Conservation (phyloP, 441 rosid genomes). For the Heliophila coronopifolia region DNA sequence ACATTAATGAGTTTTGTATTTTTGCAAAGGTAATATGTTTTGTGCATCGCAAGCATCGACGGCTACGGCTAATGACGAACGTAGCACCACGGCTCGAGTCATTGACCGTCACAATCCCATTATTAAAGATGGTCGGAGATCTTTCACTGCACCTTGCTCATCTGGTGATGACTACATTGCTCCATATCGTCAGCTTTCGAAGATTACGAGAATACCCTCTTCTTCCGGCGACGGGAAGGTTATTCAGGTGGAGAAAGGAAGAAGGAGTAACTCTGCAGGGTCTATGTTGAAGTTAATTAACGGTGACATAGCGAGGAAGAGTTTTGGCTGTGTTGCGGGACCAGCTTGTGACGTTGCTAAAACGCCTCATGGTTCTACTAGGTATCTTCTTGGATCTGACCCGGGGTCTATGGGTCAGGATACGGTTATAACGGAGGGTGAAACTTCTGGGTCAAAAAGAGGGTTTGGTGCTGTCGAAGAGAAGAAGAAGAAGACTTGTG, state of each 20-base stretch:
- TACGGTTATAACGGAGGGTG: slow-evolving; percentile 26
- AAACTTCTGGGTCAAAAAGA: slow-evolving; percentile 24
- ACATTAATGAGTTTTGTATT: no score
- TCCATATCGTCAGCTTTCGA: slow-evolving; percentile 29
- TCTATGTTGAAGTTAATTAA: slow-evolving; percentile 15
- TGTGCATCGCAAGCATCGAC: slow-evolving; percentile 58
- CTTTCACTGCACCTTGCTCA: slow-evolving; percentile 29
- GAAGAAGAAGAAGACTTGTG: slow-evolving; percentile 40
- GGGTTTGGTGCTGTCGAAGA: slow-evolving; percentile 3
- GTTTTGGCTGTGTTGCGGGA: slow-evolving; percentile 21
- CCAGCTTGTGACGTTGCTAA: slow-evolving; percentile 31
- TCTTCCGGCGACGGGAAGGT: slow-evolving; percentile 16
- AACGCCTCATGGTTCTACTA: slow-evolving; percentile 61
- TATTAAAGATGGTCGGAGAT: slow-evolving; percentile 46
- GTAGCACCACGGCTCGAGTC: slow-evolving; percentile 33
- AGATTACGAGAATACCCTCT: slow-evolving; percentile 27
- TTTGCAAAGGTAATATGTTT: slow-evolving; percentile 28
- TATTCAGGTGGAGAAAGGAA: slow-evolving; percentile 6
- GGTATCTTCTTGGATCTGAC: slow-evolving; percentile 57
- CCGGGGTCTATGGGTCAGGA: slow-evolving; percentile 37
- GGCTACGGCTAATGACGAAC: slow-evolving; percentile 42
- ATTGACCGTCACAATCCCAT: slow-evolving; percentile 91
- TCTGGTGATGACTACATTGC: slow-evolving; percentile 37
- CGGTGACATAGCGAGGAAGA: slow-evolving; percentile 24
- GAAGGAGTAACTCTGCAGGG: slow-evolving; percentile 20